Conservation (phyloP, 768 basidiomycete genomes). For the Tulasnella sp. region DNA sequence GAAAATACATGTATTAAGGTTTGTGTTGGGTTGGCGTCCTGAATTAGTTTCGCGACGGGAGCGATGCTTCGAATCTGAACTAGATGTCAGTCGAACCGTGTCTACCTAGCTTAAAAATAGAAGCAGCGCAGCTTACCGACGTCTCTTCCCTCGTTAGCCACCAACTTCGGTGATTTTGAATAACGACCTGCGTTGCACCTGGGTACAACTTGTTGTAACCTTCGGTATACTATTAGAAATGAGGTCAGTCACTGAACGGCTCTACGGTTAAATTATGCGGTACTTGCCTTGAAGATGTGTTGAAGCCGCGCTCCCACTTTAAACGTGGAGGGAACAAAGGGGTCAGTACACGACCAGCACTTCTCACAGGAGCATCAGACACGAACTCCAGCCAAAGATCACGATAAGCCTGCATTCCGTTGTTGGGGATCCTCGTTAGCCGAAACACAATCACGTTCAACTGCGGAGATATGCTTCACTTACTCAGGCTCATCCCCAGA, state of each 20-base stretch:
- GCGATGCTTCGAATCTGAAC: background rate
- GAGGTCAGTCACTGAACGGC: background rate
- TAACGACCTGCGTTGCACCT: conserved; percentile 17
- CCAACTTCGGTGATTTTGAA: conserved; percentile 4
- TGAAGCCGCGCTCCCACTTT: conserved; percentile 16
- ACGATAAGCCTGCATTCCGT: conserved; percentile 12
- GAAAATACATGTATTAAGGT: conserved; percentile 23
- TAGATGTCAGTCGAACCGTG: background rate
- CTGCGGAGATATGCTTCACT: background rate
- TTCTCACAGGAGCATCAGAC: background rate
- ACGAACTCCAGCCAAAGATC: conserved; percentile 20
- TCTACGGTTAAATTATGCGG: background rate
- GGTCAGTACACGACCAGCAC: background rate
- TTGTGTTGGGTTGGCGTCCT: background rate
- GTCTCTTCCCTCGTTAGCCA: background rate
- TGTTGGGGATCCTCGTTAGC: background rate
- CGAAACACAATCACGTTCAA: background rate
- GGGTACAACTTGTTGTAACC: conserved; percentile 18
- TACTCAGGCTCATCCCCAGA: background rate
- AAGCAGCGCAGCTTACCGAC: background rate
- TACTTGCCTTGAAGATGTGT: conserved; percentile 15
- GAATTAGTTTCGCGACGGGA: conserved; percentile 5
- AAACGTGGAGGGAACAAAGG: background rate
- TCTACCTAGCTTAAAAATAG: background rate
- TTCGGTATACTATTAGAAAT: conserved; percentile 16